phyloP scores from a whole-genome alignment of 768 basidiomycete species.

The Termitomyces sp. region DNA sequence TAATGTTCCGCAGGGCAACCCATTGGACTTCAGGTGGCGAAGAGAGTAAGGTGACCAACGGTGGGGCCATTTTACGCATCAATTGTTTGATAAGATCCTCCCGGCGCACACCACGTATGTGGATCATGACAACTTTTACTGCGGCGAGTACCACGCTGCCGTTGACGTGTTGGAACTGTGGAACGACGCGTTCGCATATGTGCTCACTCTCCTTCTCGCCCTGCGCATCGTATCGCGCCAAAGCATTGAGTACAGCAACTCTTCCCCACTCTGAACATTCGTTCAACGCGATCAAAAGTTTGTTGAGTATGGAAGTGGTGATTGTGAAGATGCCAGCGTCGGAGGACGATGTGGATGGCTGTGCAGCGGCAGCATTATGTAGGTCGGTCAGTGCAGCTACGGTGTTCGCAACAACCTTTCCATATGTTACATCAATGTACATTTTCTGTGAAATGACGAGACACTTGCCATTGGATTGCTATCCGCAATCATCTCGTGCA shows the following conservation, averaged over 20 bases:
- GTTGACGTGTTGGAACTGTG: slow-evolving; percentile 97
- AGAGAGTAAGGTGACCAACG: slow-evolving; percentile 90
- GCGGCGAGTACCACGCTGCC: slow-evolving; percentile 96
- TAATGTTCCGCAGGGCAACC: slow-evolving; percentile 96
- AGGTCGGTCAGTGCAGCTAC: slow-evolving; percentile 93
- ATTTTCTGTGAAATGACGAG: neutral
- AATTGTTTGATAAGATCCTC: slow-evolving; percentile 85
- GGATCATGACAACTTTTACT: slow-evolving; percentile 97
- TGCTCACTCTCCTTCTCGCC: slow-evolving; percentile 98
- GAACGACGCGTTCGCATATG: slow-evolving; percentile 97
- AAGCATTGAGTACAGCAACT: slow-evolving; percentile 85
- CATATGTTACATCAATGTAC: neutral
- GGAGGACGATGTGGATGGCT: slow-evolving; percentile 49
- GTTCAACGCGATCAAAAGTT: slow-evolving; percentile 91
- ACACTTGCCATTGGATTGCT: slow-evolving; percentile 88
- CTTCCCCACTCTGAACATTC: slow-evolving; percentile 99
- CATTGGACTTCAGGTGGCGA: slow-evolving; percentile 98
- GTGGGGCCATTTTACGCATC: slow-evolving; percentile 96
- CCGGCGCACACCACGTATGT: slow-evolving; percentile 77
- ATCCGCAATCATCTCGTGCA: slow-evolving; percentile 92
- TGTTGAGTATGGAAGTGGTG: slow-evolving; percentile 78
- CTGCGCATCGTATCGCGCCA: slow-evolving; percentile 76
- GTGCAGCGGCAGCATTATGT: slow-evolving; percentile 64
- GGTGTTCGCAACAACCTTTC: slow-evolving; percentile 96
- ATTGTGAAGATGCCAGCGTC: slow-evolving; percentile 76